A percentile compares a stretch with the other conserved stretches of the same genome.
Evolutionary conservation across 176 grass and related monocot genomes (phyloP).

Genomic region (Zea mays): Zm-B73-REFERENCE-NAM-5.0 NC_050101.1:112711501-112712000

Average conservation of each 20-base stretch:
- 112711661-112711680: conserved; percentile 21
- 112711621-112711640: too few relatives aligned
- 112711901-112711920: conserved; percentile 21
- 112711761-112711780: conserved; percentile 15
- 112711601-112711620: too few relatives aligned
- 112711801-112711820: conserved; percentile 1
- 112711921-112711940: conserved; percentile 40
- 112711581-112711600: too few relatives aligned
- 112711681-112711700: background rate
- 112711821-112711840: background rate
- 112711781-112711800: conserved; percentile 61
- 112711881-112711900: conserved; percentile 10
- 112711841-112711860: background rate
- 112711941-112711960: conserved; percentile 36
- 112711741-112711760: background rate
- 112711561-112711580: too few relatives aligned
- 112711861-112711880: background rate
- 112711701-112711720: background rate
- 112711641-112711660: too few relatives aligned
- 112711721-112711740: background rate
- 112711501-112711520: too few relatives aligned
- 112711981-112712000: conserved; percentile 23
- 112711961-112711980: conserved; percentile 58
- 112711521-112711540: too few relatives aligned
- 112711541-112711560: too few relatives aligned